These are phyloP conservation scores for Pochonia chlamydosporia DNA, from an alignment of 2,329 filamentous ascomycete genomes.

Conservation along the genomic window DNA sequence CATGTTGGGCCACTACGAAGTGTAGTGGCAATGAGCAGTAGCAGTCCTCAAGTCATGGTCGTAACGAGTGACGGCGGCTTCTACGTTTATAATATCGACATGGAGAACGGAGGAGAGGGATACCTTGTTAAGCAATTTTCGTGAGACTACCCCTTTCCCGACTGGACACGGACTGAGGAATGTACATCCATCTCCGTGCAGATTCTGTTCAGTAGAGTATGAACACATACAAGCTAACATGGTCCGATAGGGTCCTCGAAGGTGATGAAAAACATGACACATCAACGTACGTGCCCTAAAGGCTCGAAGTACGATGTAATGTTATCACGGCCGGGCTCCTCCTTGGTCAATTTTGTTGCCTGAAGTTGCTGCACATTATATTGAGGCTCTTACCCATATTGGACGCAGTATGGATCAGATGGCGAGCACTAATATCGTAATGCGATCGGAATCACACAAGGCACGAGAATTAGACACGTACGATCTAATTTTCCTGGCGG, in stretches of 20 bases:
- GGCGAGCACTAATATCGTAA: no score
- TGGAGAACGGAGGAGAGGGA: slow-evolving; percentile 91
- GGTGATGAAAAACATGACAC: slow-evolving; percentile 48
- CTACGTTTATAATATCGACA: slow-evolving; percentile 90
- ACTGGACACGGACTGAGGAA: no score
- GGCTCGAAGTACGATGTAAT: no score
- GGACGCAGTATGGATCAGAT: no score
- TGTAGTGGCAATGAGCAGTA: slow-evolving; percentile 96
- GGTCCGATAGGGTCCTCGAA: slow-evolving; percentile 40
- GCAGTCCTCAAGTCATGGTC: slow-evolving; percentile 93
- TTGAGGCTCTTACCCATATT: no score
- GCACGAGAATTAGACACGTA: no score
- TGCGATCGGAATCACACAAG: no score
- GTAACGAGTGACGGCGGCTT: slow-evolving; percentile 94
- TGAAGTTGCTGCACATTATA: neutral
- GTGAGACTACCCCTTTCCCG: slow-evolving; percentile 49
- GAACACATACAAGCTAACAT: slow-evolving; percentile 7
- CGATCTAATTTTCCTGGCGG: neutral
- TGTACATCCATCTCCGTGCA: no score
- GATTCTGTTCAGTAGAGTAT: no score
- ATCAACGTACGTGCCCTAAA: slow-evolving; percentile 34
- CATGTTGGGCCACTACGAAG: slow-evolving; percentile 59
- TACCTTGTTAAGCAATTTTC: slow-evolving; percentile 87
- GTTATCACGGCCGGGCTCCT: no score
- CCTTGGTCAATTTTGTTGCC: no score